Conservation (phyloP, 768 basidiomycete genomes). For the Antrodiella citrinella region DNA sequence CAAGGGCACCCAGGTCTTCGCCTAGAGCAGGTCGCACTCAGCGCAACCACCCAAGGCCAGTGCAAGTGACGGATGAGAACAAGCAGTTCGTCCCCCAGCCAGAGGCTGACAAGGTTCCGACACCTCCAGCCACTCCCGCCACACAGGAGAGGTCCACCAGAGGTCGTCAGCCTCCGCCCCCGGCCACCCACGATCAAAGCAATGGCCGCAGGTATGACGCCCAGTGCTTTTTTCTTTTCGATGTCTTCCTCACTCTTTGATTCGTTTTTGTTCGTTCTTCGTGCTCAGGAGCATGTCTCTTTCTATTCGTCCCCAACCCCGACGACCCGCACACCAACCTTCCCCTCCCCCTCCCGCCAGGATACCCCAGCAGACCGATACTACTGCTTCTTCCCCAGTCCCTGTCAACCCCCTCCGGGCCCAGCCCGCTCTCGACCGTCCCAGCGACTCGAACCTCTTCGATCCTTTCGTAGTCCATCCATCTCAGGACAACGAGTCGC, state of each 20-base stretch:
- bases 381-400: too few species aligned
- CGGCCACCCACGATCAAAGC: conserved; percentile 34
- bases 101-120: conserved; percentile 23
- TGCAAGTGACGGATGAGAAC: conserved; percentile 22
- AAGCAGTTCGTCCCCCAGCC: conserved; percentile 17
- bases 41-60: conserved; percentile 28
- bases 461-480: conserved; percentile 44
- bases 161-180: conserved; percentile 29
- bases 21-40: too few species aligned
- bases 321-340: conserved; percentile 52
- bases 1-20: conserved; percentile 27
- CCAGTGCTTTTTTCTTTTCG: conserved; percentile 18
- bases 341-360: conserved; percentile 43
- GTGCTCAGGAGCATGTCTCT: conserved; percentile 44
- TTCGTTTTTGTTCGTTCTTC: not conserved
- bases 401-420: too few species aligned
- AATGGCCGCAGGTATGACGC: conserved; percentile 29
- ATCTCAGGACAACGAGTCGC: too few species aligned
- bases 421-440: conserved; percentile 20
- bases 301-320: conserved; percentile 31
- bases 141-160: conserved; percentile 23
- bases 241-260: not conserved
- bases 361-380: conserved; percentile 64
- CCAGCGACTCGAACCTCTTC: conserved; percentile 32
- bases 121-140: conserved; percentile 18